Percentiles rank a stretch among this genome's conserved stretches.
These are phyloP conservation scores for Plasmodium fragile DNA, from an alignment of 169 alveolate genomes.

Conservation along the genomic window DNA sequence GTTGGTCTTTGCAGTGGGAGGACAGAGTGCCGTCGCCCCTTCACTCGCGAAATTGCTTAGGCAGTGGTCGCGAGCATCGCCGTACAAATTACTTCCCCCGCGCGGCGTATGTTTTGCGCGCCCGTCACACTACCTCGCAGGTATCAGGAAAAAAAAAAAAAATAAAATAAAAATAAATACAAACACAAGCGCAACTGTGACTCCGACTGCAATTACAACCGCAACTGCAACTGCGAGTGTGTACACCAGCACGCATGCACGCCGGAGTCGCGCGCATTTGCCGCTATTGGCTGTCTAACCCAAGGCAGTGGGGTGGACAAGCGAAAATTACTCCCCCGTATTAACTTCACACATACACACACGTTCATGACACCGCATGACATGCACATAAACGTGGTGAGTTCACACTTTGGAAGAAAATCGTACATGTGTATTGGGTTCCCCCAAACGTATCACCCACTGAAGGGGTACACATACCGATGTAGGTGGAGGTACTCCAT, in stretches of 20 bases:
- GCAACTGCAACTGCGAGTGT: background rate
- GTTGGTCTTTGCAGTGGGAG: background rate
- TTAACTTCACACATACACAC: background rate
- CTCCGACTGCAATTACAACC: background rate
- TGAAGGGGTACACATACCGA: background rate
- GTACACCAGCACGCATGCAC: background rate
- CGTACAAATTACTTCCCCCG: background rate
- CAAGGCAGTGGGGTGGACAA: background rate
- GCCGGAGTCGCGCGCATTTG: background rate
- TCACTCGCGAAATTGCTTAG: background rate
- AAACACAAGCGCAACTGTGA: background rate
- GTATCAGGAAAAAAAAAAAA: background rate
- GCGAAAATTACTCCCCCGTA: background rate
- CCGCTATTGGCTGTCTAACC: background rate
- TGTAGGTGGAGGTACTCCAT: background rate
- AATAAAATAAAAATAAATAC: background rate
- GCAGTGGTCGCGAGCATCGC: background rate
- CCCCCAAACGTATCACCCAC: background rate
- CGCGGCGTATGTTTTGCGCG: background rate
- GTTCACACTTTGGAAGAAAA: background rate
- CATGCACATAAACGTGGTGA: background rate
- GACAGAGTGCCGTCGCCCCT: background rate
- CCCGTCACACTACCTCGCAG: background rate
- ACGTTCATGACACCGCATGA: background rate
- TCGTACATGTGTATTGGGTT: background rate